These are phyloP conservation scores for Oryza australiensis DNA, from an alignment of 176 grass and related monocot genomes.

Conservation along the genomic window DNA sequence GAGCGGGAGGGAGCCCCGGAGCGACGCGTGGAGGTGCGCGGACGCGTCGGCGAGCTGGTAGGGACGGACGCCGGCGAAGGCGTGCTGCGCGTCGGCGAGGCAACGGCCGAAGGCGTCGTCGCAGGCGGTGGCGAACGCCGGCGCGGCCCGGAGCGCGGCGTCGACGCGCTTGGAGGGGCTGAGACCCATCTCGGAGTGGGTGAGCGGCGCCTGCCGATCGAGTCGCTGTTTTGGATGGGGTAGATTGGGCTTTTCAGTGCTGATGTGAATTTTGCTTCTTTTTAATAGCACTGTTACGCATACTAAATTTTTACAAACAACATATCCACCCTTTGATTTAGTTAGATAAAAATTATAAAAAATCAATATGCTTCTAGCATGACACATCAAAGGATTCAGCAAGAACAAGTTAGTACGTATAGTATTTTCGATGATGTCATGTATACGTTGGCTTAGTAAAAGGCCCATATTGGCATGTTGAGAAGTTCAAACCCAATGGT, in stretches of 20 bases:
- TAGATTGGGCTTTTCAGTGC: not conserved
- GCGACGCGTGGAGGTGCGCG: constrained; percentile 43
- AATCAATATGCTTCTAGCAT: no score
- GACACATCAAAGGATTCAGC: no score
- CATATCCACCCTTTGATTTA: no score
- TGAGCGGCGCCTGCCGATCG: not conserved
- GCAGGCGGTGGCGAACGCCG: constrained; percentile 61
- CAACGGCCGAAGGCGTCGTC: constrained; percentile 56
- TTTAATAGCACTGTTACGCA: no score
- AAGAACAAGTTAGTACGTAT: no score
- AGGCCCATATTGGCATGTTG: no score
- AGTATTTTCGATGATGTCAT: no score
- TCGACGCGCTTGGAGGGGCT: constrained; percentile 74
- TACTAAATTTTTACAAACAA: no score
- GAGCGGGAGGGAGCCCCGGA: constrained; percentile 39
- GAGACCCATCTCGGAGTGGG: constrained; percentile 50
- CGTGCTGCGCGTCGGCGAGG: constrained; percentile 46
- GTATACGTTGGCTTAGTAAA: no score
- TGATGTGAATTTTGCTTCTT: not conserved
- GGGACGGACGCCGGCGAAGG: constrained; percentile 51
- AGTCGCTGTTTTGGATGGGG: not conserved
- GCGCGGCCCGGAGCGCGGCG: constrained; percentile 41
- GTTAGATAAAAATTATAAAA: no score
- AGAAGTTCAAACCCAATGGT: no score
- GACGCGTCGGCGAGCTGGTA: constrained; percentile 69